Evolutionary conservation across 2,329 filamentous ascomycete species (phyloP).

Genomic region (Apiospora koreana): DNA sequence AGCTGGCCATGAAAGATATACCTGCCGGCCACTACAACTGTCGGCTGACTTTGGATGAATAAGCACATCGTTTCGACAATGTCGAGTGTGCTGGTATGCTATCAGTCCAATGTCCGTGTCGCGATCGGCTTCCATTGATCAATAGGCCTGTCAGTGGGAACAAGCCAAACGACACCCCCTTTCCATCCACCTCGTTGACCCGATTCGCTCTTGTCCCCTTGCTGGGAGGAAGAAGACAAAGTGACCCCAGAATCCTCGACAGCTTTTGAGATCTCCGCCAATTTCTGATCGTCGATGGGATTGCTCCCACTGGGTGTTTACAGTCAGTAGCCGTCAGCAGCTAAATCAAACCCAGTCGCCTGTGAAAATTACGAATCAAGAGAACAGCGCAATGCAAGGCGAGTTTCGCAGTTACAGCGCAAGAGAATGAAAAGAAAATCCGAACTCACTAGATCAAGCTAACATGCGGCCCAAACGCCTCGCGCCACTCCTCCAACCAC

Average conservation of each 20-base stretch:
- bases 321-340: background rate
- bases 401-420: background rate
- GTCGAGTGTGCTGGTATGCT: too few relatives aligned
- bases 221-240: slow-evolving; percentile 9
- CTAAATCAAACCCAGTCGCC: background rate
- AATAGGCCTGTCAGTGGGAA: slow-evolving; percentile 31
- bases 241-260: slow-evolving; percentile 26
- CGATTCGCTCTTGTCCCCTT: background rate
- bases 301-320: slow-evolving; percentile 24
- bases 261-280: slow-evolving; percentile 22
- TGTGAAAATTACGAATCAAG: background rate
- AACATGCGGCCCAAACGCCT: slow-evolving; percentile 32
- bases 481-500: slow-evolving; percentile 29
- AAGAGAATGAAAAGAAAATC: background rate
- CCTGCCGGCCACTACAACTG: background rate
- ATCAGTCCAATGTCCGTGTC: slow-evolving; percentile 15
- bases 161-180: slow-evolving; percentile 33
- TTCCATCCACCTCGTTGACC: slow-evolving; percentile 25
- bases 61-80: background rate
- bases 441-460: slow-evolving; percentile 35
- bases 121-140: slow-evolving; percentile 34
- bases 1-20: background rate
- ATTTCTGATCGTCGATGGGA: slow-evolving; percentile 24
- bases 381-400: too few relatives aligned
- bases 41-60: background rate